Evolutionary conservation across 140 eudicot genomes (phyloP).

Genomic region (Oenanthe javanica): DNA sequence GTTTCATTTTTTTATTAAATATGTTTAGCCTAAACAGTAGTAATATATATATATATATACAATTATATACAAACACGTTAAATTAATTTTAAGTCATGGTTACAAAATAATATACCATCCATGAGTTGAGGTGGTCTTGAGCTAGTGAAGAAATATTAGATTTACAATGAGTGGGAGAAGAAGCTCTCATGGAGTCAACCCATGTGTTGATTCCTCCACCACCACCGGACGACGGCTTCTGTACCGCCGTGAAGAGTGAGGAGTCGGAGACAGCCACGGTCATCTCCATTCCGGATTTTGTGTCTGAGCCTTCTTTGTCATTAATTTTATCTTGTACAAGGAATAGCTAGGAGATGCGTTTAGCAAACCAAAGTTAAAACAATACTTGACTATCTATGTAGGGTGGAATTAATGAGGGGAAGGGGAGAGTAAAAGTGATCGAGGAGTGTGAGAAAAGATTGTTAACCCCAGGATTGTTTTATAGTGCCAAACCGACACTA

Average conservation of each 20-base stretch:
- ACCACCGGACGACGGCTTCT: constrained; percentile 43
- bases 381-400: too few species aligned
- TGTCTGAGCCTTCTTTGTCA: constrained; percentile 59
- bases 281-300: constrained; percentile 31
- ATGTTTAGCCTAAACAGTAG: neutral
- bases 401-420: neutral
- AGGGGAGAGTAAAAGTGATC: neutral
- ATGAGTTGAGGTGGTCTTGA: constrained; percentile 32
- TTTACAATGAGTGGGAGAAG: constrained; percentile 61
- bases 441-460: neutral
- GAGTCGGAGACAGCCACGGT: constrained; percentile 32
- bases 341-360: neutral
- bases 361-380: neutral
- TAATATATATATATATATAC: neutral
- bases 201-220: constrained; percentile 46
- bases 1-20: constrained; percentile 19
- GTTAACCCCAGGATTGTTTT: neutral
- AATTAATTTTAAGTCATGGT: neutral
- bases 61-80: too few species aligned
- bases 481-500: neutral
- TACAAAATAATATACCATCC: constrained; percentile 47
- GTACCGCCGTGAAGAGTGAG: constrained; percentile 36
- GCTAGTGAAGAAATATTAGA: constrained; percentile 16
- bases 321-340: neutral
- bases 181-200: constrained; percentile 95